Base-by-base conservation (phyloP, 495 filamentous ascomycete species). In the Monascus purpureus region DNA sequence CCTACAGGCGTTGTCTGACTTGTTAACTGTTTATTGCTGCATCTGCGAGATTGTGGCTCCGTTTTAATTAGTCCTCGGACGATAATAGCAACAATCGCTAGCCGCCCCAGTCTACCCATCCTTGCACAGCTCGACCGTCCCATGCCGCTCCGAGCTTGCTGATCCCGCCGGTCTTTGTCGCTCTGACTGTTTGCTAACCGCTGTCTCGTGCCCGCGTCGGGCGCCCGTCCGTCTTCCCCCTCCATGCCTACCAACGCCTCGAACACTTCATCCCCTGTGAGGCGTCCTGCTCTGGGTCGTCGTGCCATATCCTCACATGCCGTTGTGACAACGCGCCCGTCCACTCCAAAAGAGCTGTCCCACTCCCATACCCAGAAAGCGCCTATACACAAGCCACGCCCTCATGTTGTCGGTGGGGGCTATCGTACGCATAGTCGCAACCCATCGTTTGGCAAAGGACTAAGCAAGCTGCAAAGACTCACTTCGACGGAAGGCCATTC, bases 301-400 rank as follows among this genome's bases (percentile, higher is more conserved):
- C 61, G 61, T 40, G 59, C 61, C 15, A 54, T 63, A 25, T 65
- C 61, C 35, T 65, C 61, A 24, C 54, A 65, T 47, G 59, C 59
- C 26, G 54, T 62, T 19, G 48, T 60, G 6, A 27, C 18, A 48
- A 61, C 57, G 35, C 41, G 52, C 38, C 48, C 56, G 17, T 45
- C 45, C 17, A 53, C 33, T 13, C 37, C 42, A 24, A 37, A 28
- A 32, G 59, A 63, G 16, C 47, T 59, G 36, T 53, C 52, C 29
- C 34, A 49, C 37, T 51, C 50, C 27, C 52, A 58, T 26, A 27
- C 41, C 34, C 40, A 49, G 31, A 50, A 59, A 47, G 27, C 39
- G 35, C 27, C 41, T 35, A 36, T 41, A 5, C 50, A 50, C 33
- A 52, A 56, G 38, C 31, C 49, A 19, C 58, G 59, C 24, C 38